phyloP scores from a whole-genome alignment of 495 filamentous ascomycete species.

The Hypoxylon cercidicola region DNA sequence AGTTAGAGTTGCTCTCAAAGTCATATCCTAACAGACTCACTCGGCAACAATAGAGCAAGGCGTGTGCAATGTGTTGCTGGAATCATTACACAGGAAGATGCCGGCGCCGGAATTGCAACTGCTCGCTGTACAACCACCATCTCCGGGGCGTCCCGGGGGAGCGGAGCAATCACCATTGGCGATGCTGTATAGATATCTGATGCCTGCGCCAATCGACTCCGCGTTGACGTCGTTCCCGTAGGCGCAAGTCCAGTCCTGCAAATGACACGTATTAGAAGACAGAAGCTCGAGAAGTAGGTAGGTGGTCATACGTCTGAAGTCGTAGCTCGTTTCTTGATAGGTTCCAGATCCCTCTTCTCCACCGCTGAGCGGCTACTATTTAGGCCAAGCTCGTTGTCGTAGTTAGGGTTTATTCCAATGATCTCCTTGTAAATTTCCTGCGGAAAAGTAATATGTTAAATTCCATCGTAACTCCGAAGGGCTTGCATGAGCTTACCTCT shows the following conservation, averaged over 20 bases:
- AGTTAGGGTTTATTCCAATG: constrained; percentile 30
- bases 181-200: constrained; percentile 39
- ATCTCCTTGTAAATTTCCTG: constrained; percentile 34
- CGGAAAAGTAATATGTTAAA: neutral
- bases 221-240: constrained; percentile 34
- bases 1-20: neutral
- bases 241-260: constrained; percentile 35
- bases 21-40: constrained; percentile 11
- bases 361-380: constrained; percentile 23
- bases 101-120: constrained; percentile 33
- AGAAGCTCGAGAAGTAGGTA: neutral
- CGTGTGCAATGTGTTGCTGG: constrained; percentile 18
- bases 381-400: constrained; percentile 29
- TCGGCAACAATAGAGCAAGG: constrained; percentile 30
- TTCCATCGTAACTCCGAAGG: neutral
- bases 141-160: constrained; percentile 28
- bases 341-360: constrained; percentile 16
- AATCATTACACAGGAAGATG: constrained; percentile 35
- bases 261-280: constrained; percentile 5
- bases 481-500: constrained; percentile 5
- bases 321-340: constrained; percentile 26
- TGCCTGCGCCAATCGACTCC: constrained; percentile 23
- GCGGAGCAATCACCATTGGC: constrained; percentile 35
- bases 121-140: constrained; percentile 26
- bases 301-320: constrained; percentile 25